Percentiles rank a stretch among this genome's conserved stretches.
Evolutionary conservation across 1,139 yeast species (phyloP).

Genomic region (Nakaseomyces kungkrabaensis): DNA sequence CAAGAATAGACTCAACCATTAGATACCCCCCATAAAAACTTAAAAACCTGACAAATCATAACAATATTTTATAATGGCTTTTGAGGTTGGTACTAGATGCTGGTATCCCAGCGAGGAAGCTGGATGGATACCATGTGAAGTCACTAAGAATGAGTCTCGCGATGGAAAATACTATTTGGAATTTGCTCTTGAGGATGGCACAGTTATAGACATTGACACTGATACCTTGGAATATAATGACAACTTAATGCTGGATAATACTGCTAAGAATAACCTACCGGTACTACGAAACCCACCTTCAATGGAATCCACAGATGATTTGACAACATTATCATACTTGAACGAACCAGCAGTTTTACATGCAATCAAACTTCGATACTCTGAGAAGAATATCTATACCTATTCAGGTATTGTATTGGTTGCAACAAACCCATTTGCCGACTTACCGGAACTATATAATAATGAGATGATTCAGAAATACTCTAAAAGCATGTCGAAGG

Average conservation of each 20-base stretch:
- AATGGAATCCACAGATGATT: constrained; percentile 73
- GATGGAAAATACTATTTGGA: constrained; percentile 48
- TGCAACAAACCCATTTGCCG: constrained; percentile 96
- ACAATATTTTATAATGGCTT: constrained; percentile 16
- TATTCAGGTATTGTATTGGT: constrained; percentile 96
- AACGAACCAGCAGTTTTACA: constrained; percentile 96
- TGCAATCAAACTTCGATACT: constrained; percentile 84
- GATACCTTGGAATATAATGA: constrained; percentile 32
- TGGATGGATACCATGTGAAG: constrained; percentile 91
- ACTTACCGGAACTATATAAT: constrained; percentile 39
- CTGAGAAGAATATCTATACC: constrained; percentile 87
- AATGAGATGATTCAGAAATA: constrained; percentile 95
- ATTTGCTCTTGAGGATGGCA: constrained; percentile 54
- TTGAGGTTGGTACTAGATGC: constrained; percentile 49
- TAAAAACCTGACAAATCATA: too few relatives aligned
- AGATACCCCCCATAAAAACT: too few relatives aligned
- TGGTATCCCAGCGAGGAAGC: constrained; percentile 86
- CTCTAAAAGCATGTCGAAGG: constrained; percentile 81
- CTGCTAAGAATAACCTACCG: constrained; percentile 36
- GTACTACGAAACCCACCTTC: constrained; percentile 89
- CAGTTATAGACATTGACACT: constrained; percentile 46
- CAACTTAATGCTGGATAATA: constrained; percentile 7
- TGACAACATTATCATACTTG: constrained; percentile 82
- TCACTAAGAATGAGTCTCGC: constrained; percentile 43
- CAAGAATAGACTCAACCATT: background rate